Percentiles rank a stretch among this genome's conserved stretches.
Evolutionary conservation across 2,329 filamentous ascomycete species (phyloP).

Genomic region (Xylariomycetidae sp.): DNA sequence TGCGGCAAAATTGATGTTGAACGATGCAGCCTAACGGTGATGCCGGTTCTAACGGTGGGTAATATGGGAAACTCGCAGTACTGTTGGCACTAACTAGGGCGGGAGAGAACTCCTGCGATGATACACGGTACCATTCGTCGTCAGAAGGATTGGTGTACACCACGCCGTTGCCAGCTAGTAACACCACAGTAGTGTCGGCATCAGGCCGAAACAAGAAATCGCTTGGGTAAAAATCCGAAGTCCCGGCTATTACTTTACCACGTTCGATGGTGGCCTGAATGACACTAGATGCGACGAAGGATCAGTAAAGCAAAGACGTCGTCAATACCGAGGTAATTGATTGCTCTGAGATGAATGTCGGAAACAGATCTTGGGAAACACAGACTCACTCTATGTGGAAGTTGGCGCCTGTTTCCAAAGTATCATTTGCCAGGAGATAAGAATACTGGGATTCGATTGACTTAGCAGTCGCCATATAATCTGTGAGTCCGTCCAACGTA

Average conservation of each 20-base stretch:
- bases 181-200: constrained; percentile 3
- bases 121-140: constrained; percentile 7
- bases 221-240: constrained; percentile 1
- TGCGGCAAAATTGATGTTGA: constrained; percentile 9
- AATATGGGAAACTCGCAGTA: neutral
- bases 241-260: neutral
- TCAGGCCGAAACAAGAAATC: constrained; percentile 1
- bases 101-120: neutral
- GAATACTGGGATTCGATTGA: constrained; percentile 3
- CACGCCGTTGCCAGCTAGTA: constrained; percentile 7
- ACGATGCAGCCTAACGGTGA: constrained; percentile 7
- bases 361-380: no score
- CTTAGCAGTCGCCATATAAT: constrained; percentile 1
- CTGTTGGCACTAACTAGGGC: neutral
- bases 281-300: no score
- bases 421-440: no score
- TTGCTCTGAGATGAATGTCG: no score
- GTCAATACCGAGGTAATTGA: no score
- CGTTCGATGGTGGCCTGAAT: neutral
- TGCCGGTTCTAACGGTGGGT: constrained; percentile 4
- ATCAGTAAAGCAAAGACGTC: no score
- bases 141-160: neutral
- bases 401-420: no score
- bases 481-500: neutral
- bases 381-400: no score